Evolutionary conservation across 2,329 filamentous ascomycete species (phyloP), one percentile per base, ranked within the genome.

Genomic region (Clonostachys sp.): DNA sequence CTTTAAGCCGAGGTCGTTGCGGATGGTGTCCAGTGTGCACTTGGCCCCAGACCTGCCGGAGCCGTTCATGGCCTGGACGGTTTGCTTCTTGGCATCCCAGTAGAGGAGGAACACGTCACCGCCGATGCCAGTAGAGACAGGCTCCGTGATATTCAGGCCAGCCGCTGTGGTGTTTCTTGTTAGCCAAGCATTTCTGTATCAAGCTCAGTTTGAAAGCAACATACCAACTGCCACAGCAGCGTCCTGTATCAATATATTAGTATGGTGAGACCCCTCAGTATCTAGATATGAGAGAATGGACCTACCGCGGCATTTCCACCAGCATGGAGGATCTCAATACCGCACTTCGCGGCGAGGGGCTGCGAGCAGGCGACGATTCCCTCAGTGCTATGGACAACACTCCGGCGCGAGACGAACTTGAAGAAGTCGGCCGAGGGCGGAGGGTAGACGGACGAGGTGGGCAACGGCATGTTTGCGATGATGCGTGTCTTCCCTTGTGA

Each of bases 101-200:
- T 83, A 96, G 35, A 97, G 81, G 65, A 91, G 91, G 71, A 97
- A 99, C 84, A 96, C 91, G 69, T 99, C 94, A 52, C 94, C 94
- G 48, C 94, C 94, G 50, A 99, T 96, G 39, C 94, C 94, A 1
- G 94, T 97, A 6, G 88, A 94, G 50, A 84, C 84, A 8, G 94
- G 94, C 63, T 99, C 94, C 1, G 92, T 96, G 61, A 97, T 81
- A 68, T 96, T 97, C 48, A 99, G 75, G 6, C 84, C 91, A 34
- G 94, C 94, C 41, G 94, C 92, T 89, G 49, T 5, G 6, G 5
- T 5, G n/a, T 30, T 45, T 50, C 44, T 14, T 20, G 34, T 44
- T 36, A 46, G 40, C 5, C 7, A 18, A 18, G 14, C 7, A 12
- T 24, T 8, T 39, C 4, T 39, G 1, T 39, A 4, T n/a, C 3